These are phyloP conservation scores for Heterobasidion parviporum DNA, from an alignment of 1,284 basidiomycete genomes.

Conservation along the genomic window DNA sequence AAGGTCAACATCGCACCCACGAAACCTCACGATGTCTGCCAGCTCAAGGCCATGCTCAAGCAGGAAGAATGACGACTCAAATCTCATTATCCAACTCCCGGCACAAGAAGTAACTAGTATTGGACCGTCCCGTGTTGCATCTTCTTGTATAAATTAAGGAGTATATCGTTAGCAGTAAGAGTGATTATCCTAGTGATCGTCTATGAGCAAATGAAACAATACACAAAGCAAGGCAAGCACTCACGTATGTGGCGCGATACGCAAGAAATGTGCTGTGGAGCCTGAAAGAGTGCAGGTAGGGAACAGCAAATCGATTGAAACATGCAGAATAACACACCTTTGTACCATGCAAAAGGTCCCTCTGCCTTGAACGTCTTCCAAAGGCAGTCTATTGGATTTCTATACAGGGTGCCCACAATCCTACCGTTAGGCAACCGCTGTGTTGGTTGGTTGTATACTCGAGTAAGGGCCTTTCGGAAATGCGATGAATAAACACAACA, in stretches of 20 bases:
- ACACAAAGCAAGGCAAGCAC: slow-evolving; percentile 14
- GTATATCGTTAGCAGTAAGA: slow-evolving; percentile 80
- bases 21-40: no score
- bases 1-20: no score
- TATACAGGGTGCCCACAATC: slow-evolving; percentile 74
- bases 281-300: slow-evolving; percentile 33
- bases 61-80: no score
- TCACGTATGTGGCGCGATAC: slow-evolving; percentile 89
- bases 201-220: background rate
- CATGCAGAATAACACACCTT: slow-evolving; percentile 42
- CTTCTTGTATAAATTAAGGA: slow-evolving; percentile 66
- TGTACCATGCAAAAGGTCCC: slow-evolving; percentile 88
- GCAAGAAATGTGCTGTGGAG: slow-evolving; percentile 85
- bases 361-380: slow-evolving; percentile 94
- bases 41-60: no score
- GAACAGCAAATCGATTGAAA: background rate
- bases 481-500: slow-evolving; percentile 4
- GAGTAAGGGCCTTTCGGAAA: slow-evolving; percentile 65
- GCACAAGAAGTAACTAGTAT: background rate
- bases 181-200: slow-evolving; percentile 60
- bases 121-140: slow-evolving; percentile 8
- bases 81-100: no score
- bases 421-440: slow-evolving; percentile 65
- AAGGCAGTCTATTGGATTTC: slow-evolving; percentile 90
- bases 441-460: slow-evolving; percentile 96